phyloP scores from a whole-genome alignment of 768 basidiomycete species.

The Podaxis sp. region DNA sequence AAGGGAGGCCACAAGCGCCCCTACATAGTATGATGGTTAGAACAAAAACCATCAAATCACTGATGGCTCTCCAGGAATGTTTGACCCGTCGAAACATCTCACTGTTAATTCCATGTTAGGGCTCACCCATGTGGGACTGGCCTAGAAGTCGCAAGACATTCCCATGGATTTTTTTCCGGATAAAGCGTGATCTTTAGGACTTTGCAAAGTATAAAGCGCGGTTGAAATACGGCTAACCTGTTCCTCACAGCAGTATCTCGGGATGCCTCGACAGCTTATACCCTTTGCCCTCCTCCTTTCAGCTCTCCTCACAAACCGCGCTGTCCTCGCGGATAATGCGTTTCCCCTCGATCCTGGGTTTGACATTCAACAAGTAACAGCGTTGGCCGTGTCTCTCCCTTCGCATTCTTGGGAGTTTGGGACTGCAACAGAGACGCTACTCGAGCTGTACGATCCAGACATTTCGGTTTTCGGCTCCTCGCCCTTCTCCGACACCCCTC shows the following conservation, averaged over 20 bases:
- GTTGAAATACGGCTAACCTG: too few relatives aligned
- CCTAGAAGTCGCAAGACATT: not conserved
- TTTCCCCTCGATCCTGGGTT: slow-evolving; percentile 37
- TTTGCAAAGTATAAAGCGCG: not conserved
- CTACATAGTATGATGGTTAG: too few relatives aligned
- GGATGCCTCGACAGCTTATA: not conserved
- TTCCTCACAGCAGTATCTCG: not conserved
- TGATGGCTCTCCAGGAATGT: not conserved
- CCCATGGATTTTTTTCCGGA: not conserved
- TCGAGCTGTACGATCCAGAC: slow-evolving; percentile 40
- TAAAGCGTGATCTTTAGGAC: not conserved
- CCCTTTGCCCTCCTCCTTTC: not conserved
- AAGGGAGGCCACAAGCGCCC: too few relatives aligned
- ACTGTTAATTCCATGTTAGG: too few relatives aligned
- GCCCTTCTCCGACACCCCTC: slow-evolving; percentile 32
- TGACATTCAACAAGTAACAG: slow-evolving; percentile 30
- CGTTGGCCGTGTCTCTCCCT: slow-evolving; percentile 33
- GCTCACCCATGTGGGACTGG: too few relatives aligned
- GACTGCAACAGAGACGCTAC: slow-evolving; percentile 37
- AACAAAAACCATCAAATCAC: not conserved
- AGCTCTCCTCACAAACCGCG: not conserved
- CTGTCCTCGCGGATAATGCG: not conserved
- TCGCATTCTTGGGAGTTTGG: slow-evolving; percentile 50
- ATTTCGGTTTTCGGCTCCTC: slow-evolving; percentile 37
- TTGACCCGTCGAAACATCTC: too few relatives aligned